Evolutionary conservation across 768 basidiomycete genomes (phyloP).

Genomic region (Butyriboletus loyo): DNA sequence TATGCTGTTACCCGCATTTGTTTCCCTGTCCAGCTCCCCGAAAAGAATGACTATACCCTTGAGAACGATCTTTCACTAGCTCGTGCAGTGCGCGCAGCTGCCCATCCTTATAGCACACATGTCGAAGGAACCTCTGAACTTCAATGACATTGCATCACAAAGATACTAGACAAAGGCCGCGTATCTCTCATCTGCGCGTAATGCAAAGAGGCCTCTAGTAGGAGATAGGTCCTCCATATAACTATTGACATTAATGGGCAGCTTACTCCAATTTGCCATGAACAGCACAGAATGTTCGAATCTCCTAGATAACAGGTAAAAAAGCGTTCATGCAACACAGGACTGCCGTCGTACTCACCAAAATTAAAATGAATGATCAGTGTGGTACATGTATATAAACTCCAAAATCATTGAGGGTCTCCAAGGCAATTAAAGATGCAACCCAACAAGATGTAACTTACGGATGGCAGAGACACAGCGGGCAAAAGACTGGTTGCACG

Average conservation of each 20-base stretch:
- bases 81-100: no score
- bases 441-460: slow-evolving; percentile 15
- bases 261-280: slow-evolving; percentile 24
- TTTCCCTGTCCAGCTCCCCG: no score
- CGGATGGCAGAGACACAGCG: not conserved
- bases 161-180: no score
- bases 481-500: slow-evolving; percentile 5
- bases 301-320: slow-evolving; percentile 13
- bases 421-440: slow-evolving; percentile 17
- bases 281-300: slow-evolving; percentile 3
- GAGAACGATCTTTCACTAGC: no score
- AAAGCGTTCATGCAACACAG: not conserved
- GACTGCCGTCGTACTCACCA: slow-evolving; percentile 13
- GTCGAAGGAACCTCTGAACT: no score
- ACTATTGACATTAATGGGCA: not conserved
- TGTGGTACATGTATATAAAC: slow-evolving; percentile 24
- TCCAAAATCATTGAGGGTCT: slow-evolving; percentile 26
- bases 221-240: no score
- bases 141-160: no score
- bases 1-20: no score
- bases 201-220: no score
- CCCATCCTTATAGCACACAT: no score
- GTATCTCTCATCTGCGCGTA: no score
- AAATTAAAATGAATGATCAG: slow-evolving; percentile 26
- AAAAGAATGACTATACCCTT: no score